Evolutionary conservation across 208 protist genomes (phyloP), one percentile per base, ranked within the genome.

Genomic region (Wallacemonas sp.): DNA sequence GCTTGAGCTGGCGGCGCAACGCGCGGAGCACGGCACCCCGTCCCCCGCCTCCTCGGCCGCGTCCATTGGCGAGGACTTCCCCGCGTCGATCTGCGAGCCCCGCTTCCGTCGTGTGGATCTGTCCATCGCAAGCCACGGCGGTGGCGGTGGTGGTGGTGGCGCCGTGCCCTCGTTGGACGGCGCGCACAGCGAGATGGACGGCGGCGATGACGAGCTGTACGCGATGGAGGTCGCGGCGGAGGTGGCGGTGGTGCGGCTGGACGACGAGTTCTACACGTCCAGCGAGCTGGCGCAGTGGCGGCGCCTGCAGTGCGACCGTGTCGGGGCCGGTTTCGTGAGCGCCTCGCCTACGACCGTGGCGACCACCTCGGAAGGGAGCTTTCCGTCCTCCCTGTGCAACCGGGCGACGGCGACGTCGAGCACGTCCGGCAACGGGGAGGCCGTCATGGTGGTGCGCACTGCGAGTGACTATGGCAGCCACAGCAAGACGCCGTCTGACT

Each of bases 251-350:
- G 47, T 73, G 32, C 72, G 72, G 2, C 62, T 78, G 11, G 71
- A 78, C 46, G 66, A 72, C 1, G 66, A 64, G 38, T 71, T 64
- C 62, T 78, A 70, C 62, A 73, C 72, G 11, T 30, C 61, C 6
- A 39, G 48, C 21, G 72, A 78, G 66, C 62, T 78, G 44, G 58
- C 49, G 14, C 72, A 44, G 47, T 78, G 72, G 72, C 72, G 63
- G 2, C 72, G 39, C 12, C 47, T 70, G 47, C 66, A 78, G 67
- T n/a, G 47, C 4, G 33, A 54, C 1, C 65, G 61, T 17, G 61
- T 73, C 44, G 52, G 52, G 29, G 39, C 56, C 32, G 62, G 62
- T 39, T 73, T 78, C 26, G 29, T 77, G 11, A 8, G 3, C 6
- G 19, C 52, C 30, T 41, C 52, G 0, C 52, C 52, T 11, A 30